phyloP scores from a whole-genome alignment of 1,139 yeast genomes.

The Geotrichum klebahnii region DNA sequence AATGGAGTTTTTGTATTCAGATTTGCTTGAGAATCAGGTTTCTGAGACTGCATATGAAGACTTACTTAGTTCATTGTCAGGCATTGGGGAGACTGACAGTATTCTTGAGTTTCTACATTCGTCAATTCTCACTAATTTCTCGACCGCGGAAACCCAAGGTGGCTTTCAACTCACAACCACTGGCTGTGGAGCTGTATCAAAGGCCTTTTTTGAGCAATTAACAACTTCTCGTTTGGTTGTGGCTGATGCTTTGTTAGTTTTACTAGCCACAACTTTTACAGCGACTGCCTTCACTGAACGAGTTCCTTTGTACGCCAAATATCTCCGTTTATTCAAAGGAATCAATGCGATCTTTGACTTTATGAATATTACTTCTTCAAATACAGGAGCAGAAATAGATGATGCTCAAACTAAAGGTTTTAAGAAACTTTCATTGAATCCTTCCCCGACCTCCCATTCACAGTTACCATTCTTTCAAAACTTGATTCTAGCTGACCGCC shows the following conservation, averaged over 20 bases:
- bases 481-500: background rate
- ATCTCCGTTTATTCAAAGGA: conserved; percentile 23
- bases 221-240: conserved; percentile 23
- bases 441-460: too few species aligned
- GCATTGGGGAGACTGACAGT: conserved; percentile 5
- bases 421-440: too few species aligned
- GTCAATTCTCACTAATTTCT: conserved; percentile 22
- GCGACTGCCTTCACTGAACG: conserved; percentile 26
- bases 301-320: conserved; percentile 25
- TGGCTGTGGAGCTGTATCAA: conserved; percentile 26
- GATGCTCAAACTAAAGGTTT: too few species aligned
- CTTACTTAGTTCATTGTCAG: conserved; percentile 1
- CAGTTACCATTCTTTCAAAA: conserved; percentile 7
- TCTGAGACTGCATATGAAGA: conserved; percentile 15
- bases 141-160: conserved; percentile 19
- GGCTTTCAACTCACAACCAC: conserved; percentile 20
- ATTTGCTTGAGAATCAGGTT: conserved; percentile 9
- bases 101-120: conserved; percentile 9
- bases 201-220: conserved; percentile 25
- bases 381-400: too few species aligned
- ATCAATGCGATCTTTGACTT: conserved; percentile 22
- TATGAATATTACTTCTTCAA: background rate
- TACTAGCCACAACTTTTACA: conserved; percentile 23
- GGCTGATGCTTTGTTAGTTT: conserved; percentile 27
- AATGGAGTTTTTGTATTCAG: conserved; percentile 5